Evolutionary conservation across 2,329 filamentous ascomycete genomes (phyloP), one percentile per base, ranked within the genome.

Genomic region (Talaromyces pinophilus): DNA sequence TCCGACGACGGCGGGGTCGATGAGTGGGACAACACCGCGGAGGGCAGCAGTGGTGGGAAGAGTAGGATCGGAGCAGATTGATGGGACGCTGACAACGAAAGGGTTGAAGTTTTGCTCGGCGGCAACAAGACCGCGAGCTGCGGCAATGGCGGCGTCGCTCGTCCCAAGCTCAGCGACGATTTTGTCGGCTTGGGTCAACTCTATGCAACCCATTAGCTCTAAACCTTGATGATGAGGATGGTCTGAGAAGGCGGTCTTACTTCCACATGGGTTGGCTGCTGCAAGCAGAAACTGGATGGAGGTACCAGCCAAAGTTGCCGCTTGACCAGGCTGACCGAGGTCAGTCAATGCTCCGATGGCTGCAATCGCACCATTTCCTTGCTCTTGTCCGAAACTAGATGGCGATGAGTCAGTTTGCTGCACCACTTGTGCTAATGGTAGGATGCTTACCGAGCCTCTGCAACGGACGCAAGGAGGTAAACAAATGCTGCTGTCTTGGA

Each of bases 71-170:
- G 81, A 84, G 78, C 89, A 91, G 74, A 92, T 85, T 68, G 83
- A 86, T 19, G 86, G 88, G 40, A 87, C 82, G 72, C 80, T 80
- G 68, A 85, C 83, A 65, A 78, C 85, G 70, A 87, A 90, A 62
- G 87, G 87, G 81, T 91, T 91, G 81, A 90, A 90, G 84, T 91
- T 91, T 78, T 90, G 88, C 82, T 90, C 88, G 3, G 88, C 88
- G 30, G 85, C 84, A 15, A 90, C 88, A 44, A 90, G 82, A 17
- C 84, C 84, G 66, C 83, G 83, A 19, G 89, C 89, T 22, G 86
- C 88, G 15, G 83, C 82, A 66, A 91, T 81, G 69, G 88, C 87
- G 68, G 83, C 79, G n/a, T 82, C 77, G 70, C 86, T 86, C 55
- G 79, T 83, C 63, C 88, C 89, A 40, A 90, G 87, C 63, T 85